These are phyloP conservation scores for Starmerella powellii DNA, from an alignment of 805 yeast genomes.

Conservation along the genomic window DNA sequence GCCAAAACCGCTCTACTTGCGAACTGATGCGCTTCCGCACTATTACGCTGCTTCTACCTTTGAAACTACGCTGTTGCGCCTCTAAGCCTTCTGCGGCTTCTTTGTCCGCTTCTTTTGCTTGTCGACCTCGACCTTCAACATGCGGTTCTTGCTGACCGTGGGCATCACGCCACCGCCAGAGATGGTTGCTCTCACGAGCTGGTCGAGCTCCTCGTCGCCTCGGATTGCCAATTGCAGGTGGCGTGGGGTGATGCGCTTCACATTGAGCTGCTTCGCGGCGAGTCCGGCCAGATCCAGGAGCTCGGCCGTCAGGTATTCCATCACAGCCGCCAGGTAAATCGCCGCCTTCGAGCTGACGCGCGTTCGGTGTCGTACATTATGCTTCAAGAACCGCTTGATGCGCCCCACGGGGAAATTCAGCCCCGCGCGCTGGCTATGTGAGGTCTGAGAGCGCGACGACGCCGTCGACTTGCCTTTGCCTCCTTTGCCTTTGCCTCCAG, in stretches of 20 bases:
- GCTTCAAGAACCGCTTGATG: constrained; percentile 92
- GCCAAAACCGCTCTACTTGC: too few species aligned
- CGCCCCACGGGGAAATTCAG: constrained; percentile 99
- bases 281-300: constrained; percentile 96
- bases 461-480: constrained; percentile 77
- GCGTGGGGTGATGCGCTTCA: constrained; percentile 97
- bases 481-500: constrained; percentile 52
- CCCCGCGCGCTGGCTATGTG: constrained; percentile 50
- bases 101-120: constrained; percentile 31
- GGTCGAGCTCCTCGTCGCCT: constrained; percentile 97
- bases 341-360: constrained; percentile 99
- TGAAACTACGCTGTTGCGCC: too few species aligned
- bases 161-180: constrained; percentile 99
- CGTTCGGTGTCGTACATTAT: constrained; percentile 74
- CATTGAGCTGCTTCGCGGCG: constrained; percentile 98
- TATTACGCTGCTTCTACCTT: neutral
- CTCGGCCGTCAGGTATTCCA: constrained; percentile 96
- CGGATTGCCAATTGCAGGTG: constrained; percentile 97
- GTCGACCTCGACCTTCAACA: constrained; percentile 44
- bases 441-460: constrained; percentile 17
- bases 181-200: constrained; percentile 82
- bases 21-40: too few species aligned
- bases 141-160: constrained; percentile 86
- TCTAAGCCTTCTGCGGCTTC: constrained; percentile 8
- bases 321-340: constrained; percentile 87